phyloP scores from a whole-genome alignment of 2,329 filamentous ascomycete species.

The Tolypocladium tropicale region DNA sequence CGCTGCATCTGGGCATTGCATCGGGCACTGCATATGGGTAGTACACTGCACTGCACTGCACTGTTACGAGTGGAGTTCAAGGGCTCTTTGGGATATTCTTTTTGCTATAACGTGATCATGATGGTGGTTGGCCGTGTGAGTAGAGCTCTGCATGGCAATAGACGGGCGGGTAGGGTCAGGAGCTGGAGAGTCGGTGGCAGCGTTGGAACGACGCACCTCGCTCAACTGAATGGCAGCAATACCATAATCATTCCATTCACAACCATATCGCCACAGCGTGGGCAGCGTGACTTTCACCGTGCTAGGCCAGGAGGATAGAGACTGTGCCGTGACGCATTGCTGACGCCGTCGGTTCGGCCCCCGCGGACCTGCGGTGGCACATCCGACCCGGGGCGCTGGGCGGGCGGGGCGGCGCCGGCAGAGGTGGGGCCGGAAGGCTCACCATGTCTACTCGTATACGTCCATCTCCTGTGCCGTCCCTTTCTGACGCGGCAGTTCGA shows the following conservation, averaged over 20 bases:
- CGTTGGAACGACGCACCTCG: neutral
- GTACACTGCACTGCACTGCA: no score
- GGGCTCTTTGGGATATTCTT: neutral
- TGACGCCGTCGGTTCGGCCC: neutral
- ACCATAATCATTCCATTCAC: conserved; percentile 15
- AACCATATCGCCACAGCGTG: neutral
- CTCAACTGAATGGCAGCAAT: conserved; percentile 25
- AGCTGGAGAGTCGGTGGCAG: neutral
- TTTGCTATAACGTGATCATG: neutral
- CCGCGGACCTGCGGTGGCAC: neutral
- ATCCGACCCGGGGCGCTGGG: neutral
- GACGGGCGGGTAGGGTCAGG: neutral
- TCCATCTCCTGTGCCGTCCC: no score
- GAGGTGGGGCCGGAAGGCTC: neutral
- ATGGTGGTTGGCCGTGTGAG: neutral
- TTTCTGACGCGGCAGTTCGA: no score
- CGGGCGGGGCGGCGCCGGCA: neutral
- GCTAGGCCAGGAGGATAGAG: neutral
- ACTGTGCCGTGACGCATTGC: neutral
- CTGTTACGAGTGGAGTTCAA: neutral
- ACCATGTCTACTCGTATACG: no score
- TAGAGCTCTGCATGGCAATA: neutral
- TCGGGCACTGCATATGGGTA: no score
- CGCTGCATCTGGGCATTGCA: neutral
- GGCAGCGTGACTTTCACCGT: neutral